Evolutionary conservation across 352 stramenopile genomes (phyloP).

Genomic region (Pythium dissotocum): DNA sequence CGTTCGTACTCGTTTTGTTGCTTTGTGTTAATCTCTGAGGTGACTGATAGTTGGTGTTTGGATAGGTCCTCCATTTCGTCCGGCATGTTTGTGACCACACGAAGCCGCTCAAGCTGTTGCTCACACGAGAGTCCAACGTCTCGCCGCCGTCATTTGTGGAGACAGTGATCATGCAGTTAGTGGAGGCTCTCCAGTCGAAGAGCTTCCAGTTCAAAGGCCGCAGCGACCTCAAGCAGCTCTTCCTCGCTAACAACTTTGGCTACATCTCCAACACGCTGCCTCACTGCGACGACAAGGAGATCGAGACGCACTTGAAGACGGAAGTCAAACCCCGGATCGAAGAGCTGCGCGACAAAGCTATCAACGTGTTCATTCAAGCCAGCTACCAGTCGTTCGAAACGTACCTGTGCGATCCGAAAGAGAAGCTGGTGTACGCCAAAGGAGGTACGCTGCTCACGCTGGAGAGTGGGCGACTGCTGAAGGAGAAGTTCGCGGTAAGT

Average conservation of each 20-base stretch:
- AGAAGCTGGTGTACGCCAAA: conserved; percentile 88
- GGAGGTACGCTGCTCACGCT: conserved; percentile 82
- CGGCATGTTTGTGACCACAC: conserved; percentile 71
- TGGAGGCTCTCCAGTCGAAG: conserved; percentile 58
- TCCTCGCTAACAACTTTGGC: conserved; percentile 93
- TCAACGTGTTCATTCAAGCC: conserved; percentile 81
- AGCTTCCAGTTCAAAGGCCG: conserved; percentile 53
- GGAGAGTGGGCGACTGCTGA: conserved; percentile 90
- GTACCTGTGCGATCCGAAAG: conserved; percentile 74
- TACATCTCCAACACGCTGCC: conserved; percentile 87
- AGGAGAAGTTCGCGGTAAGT: conserved; percentile 89
- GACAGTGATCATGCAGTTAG: conserved; percentile 67
- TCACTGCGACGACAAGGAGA: conserved; percentile 49
- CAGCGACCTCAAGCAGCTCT: conserved; percentile 76
- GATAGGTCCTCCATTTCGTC: conserved; percentile 74
- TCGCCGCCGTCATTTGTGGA: conserved; percentile 56
- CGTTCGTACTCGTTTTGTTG: conserved; percentile 31
- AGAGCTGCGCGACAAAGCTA: conserved; percentile 82
- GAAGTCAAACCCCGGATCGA: conserved; percentile 84
- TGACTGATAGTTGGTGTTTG: conserved; percentile 10
- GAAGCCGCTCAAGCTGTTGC: conserved; percentile 55
- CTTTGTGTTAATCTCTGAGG: neutral
- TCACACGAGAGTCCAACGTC: conserved; percentile 56
- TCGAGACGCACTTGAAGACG: conserved; percentile 53
- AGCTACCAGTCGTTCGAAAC: conserved; percentile 71